phyloP scores from a whole-genome alignment of 78 protist species.

The Speleostelium caveatum region DNA sequence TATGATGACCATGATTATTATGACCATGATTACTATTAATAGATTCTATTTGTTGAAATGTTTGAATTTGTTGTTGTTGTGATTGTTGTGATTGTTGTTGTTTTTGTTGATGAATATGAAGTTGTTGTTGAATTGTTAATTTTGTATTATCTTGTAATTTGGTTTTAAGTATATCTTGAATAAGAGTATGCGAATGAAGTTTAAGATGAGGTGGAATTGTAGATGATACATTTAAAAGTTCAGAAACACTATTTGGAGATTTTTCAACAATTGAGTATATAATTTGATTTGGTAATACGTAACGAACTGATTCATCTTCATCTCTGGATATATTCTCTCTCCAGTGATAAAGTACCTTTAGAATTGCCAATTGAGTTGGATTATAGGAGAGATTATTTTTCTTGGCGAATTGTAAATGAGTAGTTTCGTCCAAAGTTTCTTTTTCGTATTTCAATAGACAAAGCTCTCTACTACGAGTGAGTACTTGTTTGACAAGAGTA shows the following conservation, averaged over 20 bases:
- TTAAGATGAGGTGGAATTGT: conserved; percentile 54
- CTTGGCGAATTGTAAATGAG: conserved; percentile 16
- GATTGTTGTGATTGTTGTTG: conserved; percentile 23
- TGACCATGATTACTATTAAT: not conserved
- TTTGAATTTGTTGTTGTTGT: not conserved
- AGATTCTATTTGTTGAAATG: not conserved
- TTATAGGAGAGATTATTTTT: conserved; percentile 2
- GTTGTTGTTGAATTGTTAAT: conserved; percentile 1
- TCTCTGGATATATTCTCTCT: conserved; percentile 88
- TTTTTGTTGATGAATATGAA: not conserved
- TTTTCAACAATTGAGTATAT: conserved; percentile 43
- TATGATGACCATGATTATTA: not conserved
- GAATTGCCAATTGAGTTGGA: conserved; percentile 21
- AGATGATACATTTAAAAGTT: conserved; percentile 9
- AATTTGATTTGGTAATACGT: conserved; percentile 73
- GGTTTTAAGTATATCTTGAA: conserved; percentile 56
- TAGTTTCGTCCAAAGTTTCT: not conserved
- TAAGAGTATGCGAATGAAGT: conserved; percentile 29
- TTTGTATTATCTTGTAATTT: conserved; percentile 1
- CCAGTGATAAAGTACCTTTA: conserved; percentile 87
- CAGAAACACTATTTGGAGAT: conserved; percentile 40
- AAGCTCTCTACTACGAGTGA: conserved; percentile 69
- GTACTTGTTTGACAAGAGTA: conserved; percentile 9
- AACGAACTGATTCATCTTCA: conserved; percentile 90
- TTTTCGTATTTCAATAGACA: conserved; percentile 87